Base-by-base conservation (phyloP, 495 filamentous ascomycete species). In the Neurospora sp. region DNA sequence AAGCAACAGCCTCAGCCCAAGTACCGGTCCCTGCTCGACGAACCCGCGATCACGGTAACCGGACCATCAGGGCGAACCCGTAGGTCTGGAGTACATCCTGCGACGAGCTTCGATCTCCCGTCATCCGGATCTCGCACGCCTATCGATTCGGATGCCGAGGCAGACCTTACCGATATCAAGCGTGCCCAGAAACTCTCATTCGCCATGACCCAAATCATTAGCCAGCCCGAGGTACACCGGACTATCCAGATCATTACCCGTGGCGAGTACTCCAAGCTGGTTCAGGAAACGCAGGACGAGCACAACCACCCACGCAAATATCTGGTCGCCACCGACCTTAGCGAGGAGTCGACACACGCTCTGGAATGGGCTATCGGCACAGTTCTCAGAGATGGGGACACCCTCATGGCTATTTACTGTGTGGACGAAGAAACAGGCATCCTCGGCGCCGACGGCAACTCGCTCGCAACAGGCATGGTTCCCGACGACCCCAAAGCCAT, bases 321-420 rank as follows among this genome's bases (percentile, higher is more conserved):
- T 79, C 83, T 99, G 7, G 93, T 98, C 10, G 94, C 96, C 10
- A 97, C 93, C 1, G 96, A 98, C 81, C 82, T 98, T 40, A 97
- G 93, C 75, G 92, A 94, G 53, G 96, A 99, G 83, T 94, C 94
- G 5, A 91, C 93, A 11, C 94, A 97, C 80, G 96, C 96, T 11
- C 83, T 98, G 38, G 96, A 98, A 79, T 99, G 95, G 94, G 96
- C 94, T 0, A 94, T 99, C 70, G 96, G 96, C 48, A 97, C 93
- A 4, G 91, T 98, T n/a, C 87, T 99, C 9, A 88, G 96, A 61
- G 94, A 97, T 78, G 96, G 96, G 18, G 96, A 99, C 80, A 98
- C 95, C 1, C 86, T 99, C 44, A 88, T 97, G 71, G 93, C 93
- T 27, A 92, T 99, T 70, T 97, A 94, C 82, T 94, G 93, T 73